phyloP scores from a whole-genome alignment of 169 alveolate genomes.

The Amoebophrya sp. region DNA sequence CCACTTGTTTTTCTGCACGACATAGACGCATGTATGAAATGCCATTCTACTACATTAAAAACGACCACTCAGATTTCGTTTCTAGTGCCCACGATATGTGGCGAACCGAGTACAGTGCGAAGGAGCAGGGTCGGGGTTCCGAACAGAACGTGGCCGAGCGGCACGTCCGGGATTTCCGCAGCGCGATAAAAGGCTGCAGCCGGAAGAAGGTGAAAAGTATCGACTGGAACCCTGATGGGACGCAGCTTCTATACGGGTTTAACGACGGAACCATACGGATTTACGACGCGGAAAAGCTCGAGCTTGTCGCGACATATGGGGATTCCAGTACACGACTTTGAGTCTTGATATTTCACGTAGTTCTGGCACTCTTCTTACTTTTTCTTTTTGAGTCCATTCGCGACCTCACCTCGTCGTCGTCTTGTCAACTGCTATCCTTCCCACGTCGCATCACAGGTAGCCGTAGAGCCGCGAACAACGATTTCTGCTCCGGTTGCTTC shows the following conservation, averaged over 20 bases:
- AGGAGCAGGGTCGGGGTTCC: too few relatives aligned
- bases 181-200: background rate
- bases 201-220: background rate
- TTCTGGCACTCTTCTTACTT: too few relatives aligned
- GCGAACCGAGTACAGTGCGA: background rate
- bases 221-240: background rate
- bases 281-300: background rate
- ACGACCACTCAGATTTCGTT: background rate
- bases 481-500: background rate
- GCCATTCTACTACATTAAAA: too few relatives aligned
- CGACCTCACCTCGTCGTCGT: too few relatives aligned
- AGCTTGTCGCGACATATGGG: background rate
- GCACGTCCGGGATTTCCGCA: background rate
- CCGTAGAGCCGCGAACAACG: background rate
- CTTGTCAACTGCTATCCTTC: too few relatives aligned
- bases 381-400: too few relatives aligned
- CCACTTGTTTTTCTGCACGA: too few relatives aligned
- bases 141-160: background rate
- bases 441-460: background rate
- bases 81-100: background rate
- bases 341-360: too few relatives aligned
- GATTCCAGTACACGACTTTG: too few relatives aligned
- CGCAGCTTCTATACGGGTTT: background rate
- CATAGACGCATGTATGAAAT: too few relatives aligned
- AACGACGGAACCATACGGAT: background rate